Conservation (phyloP, 208 protist species). For the Trypanosomatidae sp. region DNA sequence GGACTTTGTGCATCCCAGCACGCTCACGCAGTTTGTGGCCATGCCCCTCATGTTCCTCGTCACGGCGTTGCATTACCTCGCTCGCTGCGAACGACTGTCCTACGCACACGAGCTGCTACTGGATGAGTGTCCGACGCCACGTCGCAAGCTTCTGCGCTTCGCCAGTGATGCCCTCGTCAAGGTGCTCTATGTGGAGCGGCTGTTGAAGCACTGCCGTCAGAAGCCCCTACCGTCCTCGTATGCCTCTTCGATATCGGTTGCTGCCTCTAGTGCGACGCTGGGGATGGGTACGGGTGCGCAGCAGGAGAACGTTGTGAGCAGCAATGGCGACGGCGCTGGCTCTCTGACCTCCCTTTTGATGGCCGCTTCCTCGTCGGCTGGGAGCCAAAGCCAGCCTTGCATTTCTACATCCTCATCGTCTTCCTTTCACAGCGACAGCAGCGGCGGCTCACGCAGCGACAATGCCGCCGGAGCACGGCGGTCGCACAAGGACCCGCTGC, state of each 20-base stretch:
- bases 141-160: constrained; percentile 55
- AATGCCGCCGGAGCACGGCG: not conserved
- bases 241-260: not conserved
- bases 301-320: not conserved
- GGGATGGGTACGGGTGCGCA: too few species aligned
- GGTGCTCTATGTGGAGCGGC: constrained; percentile 55
- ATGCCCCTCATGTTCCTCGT: constrained; percentile 74
- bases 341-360: constrained; percentile 24
- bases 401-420: not conserved
- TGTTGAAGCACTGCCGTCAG: constrained; percentile 37
- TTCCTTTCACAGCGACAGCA: not conserved
- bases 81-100: constrained; percentile 21
- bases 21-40: constrained; percentile 25
- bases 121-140: constrained; percentile 18
- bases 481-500: not conserved
- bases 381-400: not conserved
- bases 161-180: constrained; percentile 64
- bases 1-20: constrained; percentile 19
- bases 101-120: constrained; percentile 66
- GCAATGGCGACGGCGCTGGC: constrained; percentile 5
- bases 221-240: constrained; percentile 5
- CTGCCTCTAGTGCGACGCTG: not conserved
- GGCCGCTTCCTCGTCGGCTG: constrained; percentile 15
- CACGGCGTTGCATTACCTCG: constrained; percentile 48
- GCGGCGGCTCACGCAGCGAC: not conserved